Conservation (phyloP, 2,329 filamentous ascomycete genomes). For the Samsoniella hepiali region DNA sequence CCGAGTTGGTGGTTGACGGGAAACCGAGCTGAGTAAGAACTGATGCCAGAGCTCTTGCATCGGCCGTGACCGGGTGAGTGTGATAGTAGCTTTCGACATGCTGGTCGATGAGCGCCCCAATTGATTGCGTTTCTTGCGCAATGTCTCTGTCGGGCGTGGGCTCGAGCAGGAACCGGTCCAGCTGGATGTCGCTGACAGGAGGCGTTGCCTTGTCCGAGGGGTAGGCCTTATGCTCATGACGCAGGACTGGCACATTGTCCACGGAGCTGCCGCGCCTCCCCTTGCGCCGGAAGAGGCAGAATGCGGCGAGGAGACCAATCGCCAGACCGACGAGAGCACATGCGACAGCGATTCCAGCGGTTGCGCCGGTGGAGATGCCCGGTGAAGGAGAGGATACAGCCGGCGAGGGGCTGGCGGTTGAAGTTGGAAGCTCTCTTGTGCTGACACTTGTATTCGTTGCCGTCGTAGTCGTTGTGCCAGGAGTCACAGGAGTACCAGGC, state of each 20-base stretch:
- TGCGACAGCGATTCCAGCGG: constrained; percentile 31
- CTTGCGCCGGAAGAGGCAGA: constrained; percentile 28
- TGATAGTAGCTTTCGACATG: constrained; percentile 42
- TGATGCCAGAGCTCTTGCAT: constrained; percentile 23
- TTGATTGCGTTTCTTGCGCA: constrained; percentile 30
- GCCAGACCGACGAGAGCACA: constrained; percentile 29
- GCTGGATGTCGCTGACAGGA: constrained; percentile 25
- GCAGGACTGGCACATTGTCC: background rate
- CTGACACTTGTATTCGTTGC: background rate
- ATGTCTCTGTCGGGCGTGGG: constrained; percentile 37
- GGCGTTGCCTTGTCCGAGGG: constrained; percentile 9
- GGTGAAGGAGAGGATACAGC: background rate
- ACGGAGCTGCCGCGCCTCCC: background rate
- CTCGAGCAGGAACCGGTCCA: constrained; percentile 37
- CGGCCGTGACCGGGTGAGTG: constrained; percentile 23
- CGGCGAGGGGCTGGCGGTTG: background rate
- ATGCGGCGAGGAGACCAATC: constrained; percentile 27
- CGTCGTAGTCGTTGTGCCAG: background rate
- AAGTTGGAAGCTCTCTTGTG: background rate
- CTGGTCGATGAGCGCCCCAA: constrained; percentile 36
- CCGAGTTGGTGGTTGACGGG: constrained; percentile 20
- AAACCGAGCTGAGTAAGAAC: background rate
- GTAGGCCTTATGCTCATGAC: constrained; percentile 14
- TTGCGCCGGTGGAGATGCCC: constrained; percentile 21
- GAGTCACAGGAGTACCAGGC: background rate